Percentiles rank a stretch among this genome's conserved stretches.
Conservation (phyloP, 495 filamentous ascomycete genomes). For the Aspergillus funiculosus region DNA sequence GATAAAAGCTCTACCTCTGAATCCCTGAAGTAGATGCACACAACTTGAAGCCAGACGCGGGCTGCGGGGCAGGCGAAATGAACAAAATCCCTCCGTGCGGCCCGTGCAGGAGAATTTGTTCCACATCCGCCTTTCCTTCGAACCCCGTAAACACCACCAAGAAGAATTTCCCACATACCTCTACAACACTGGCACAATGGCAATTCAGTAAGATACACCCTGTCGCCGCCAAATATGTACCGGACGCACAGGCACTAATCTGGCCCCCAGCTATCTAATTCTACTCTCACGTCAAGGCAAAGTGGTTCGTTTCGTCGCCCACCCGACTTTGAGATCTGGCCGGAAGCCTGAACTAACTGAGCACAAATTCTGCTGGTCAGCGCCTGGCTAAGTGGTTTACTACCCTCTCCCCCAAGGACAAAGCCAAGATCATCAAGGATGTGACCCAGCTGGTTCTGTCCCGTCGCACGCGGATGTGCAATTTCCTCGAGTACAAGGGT, state of each 20-base stretch:
- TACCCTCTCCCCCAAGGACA: slow-evolving; percentile 94
- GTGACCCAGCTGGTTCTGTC: slow-evolving; percentile 97
- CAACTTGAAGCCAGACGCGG: no score
- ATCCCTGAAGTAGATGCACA: no score
- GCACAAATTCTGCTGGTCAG: slow-evolving; percentile 46
- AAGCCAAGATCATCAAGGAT: slow-evolving; percentile 99
- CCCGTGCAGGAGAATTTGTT: slow-evolving; percentile 32
- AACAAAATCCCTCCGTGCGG: slow-evolving; percentile 25
- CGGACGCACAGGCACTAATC: slow-evolving; percentile 32
- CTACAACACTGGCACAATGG: slow-evolving; percentile 47
- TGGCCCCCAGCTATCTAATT: slow-evolving; percentile 76
- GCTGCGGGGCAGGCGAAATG: no score
- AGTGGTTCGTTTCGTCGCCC: slow-evolving; percentile 65
- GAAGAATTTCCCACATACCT: slow-evolving; percentile 21
- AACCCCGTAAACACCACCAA: slow-evolving; percentile 16
- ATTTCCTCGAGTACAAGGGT: slow-evolving; percentile 99
- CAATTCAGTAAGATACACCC: slow-evolving; percentile 50
- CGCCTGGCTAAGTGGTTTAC: slow-evolving; percentile 99
- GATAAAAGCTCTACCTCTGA: no score
- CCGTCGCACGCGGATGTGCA: slow-evolving; percentile 95
- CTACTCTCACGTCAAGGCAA: slow-evolving; percentile 96
- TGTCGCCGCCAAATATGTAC: background rate
- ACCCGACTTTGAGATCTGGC: slow-evolving; percentile 27
- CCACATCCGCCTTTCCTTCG: slow-evolving; percentile 16
- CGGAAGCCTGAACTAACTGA: slow-evolving; percentile 28